A percentile compares a stretch with the other conserved stretches of the same genome.
Evolutionary conservation across 495 filamentous ascomycete species (phyloP).

Genomic region (Jackrogersella minutella): DNA sequence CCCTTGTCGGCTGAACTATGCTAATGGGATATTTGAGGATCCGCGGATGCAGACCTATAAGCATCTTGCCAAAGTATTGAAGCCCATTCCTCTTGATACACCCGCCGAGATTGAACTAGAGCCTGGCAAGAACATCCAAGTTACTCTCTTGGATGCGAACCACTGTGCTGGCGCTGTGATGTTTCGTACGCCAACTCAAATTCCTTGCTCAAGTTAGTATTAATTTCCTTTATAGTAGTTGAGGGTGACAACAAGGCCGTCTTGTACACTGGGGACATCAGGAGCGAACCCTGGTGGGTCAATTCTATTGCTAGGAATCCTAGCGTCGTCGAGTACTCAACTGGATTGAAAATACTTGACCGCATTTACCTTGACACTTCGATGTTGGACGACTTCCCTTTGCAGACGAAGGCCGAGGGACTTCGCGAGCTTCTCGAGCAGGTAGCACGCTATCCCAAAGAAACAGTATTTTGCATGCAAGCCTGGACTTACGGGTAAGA

Average conservation of each 20-base stretch:
- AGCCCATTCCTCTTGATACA: conserved; percentile 84
- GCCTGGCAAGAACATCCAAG: conserved; percentile 70
- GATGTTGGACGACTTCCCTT: conserved; percentile 60
- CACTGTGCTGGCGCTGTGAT: conserved; percentile 93
- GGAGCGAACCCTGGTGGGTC: conserved; percentile 70
- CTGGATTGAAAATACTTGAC: conserved; percentile 71
- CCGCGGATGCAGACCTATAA: conserved; percentile 70
- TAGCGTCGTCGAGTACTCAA: conserved; percentile 75
- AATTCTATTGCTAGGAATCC: conserved; percentile 72
- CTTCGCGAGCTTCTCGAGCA: conserved; percentile 76
- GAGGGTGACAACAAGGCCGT: conserved; percentile 78
- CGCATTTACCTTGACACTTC: conserved; percentile 91
- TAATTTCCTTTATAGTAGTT: conserved; percentile 62
- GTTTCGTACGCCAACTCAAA: conserved; percentile 63
- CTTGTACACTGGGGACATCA: conserved; percentile 92
- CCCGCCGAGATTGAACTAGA: conserved; percentile 79
- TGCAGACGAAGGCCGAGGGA: conserved; percentile 73
- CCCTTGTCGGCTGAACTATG: conserved; percentile 80
- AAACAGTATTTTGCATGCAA: conserved; percentile 84
- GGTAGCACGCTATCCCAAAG: conserved; percentile 70
- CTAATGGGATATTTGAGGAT: conserved; percentile 76
- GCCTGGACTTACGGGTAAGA: conserved; percentile 89
- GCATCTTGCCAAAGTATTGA: conserved; percentile 77
- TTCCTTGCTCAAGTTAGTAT: background rate
- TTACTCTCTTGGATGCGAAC: conserved; percentile 91